Conservation (phyloP, 2,329 filamentous ascomycete species). For the Gaeumannomyces sp. region DNA sequence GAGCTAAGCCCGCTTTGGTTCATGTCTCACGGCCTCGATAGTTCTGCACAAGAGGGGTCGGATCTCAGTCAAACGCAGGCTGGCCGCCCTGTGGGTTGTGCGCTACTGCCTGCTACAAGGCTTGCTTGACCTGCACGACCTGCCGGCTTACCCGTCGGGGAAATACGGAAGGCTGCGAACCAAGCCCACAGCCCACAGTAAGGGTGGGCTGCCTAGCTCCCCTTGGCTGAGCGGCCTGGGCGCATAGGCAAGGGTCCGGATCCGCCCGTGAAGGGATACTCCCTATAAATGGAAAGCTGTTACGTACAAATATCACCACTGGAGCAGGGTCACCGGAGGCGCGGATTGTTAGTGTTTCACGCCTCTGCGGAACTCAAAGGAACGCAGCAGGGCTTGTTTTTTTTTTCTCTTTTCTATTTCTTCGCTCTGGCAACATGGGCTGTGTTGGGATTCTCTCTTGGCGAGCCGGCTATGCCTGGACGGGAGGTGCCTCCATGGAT, state of each 20-base stretch:
- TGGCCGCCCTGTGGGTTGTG: too few species aligned
- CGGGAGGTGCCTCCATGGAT: background rate
- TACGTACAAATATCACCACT: background rate
- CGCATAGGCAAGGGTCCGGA: background rate
- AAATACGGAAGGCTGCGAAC: background rate
- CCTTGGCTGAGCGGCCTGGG: background rate
- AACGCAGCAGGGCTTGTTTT: background rate
- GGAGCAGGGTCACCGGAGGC: too few species aligned
- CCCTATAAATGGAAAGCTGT: background rate
- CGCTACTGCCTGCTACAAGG: background rate
- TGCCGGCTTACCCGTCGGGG: too few species aligned
- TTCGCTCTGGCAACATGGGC: background rate
- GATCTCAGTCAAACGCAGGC: too few species aligned
- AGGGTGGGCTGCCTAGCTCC: background rate
- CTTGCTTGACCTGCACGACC: too few species aligned
- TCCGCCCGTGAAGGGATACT: background rate
- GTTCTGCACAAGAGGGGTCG: background rate
- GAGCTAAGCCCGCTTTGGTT: background rate
- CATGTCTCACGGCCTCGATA: background rate
- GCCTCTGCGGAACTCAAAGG: too few species aligned
- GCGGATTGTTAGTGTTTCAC: background rate
- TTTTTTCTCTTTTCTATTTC: background rate
- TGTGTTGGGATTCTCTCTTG: background rate
- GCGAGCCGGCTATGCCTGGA: background rate
- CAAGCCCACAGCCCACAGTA: background rate